A percentile compares a stretch with the other conserved stretches of the same genome.
phyloP scores from a whole-genome alignment of 2,329 filamentous ascomycete species.

The Ophiognomonia clavigignenti-juglandacearum region DNA sequence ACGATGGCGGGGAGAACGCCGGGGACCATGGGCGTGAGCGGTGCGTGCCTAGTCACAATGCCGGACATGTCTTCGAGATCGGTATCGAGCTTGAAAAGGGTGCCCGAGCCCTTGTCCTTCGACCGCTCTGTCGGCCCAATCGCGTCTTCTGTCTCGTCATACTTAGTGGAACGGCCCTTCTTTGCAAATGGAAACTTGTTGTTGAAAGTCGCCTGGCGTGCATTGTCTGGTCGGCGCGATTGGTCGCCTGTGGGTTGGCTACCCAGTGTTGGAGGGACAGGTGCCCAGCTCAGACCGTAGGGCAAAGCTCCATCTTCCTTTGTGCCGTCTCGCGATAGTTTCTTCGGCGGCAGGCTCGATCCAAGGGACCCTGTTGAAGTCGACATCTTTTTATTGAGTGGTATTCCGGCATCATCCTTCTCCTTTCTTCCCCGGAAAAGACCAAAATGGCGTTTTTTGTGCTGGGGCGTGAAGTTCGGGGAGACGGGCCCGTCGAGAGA shows the following conservation, averaged over 20 bases:
- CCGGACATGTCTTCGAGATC: constrained; percentile 89
- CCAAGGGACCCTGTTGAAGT: constrained; percentile 50
- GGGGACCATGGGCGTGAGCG: constrained; percentile 66
- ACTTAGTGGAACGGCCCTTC: constrained; percentile 42
- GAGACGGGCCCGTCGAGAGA: constrained; percentile 53
- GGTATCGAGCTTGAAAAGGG: constrained; percentile 75
- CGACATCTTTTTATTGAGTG: constrained; percentile 42
- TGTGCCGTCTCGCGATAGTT: constrained; percentile 44
- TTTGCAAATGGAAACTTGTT: constrained; percentile 61
- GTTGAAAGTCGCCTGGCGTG: constrained; percentile 50
- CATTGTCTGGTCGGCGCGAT: constrained; percentile 18
- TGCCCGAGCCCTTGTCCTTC: constrained; percentile 46
- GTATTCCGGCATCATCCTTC: constrained; percentile 46
- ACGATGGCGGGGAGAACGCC: constrained; percentile 29
- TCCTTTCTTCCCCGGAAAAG: constrained; percentile 48
- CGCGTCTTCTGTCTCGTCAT: constrained; percentile 53
- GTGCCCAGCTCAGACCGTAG: constrained; percentile 20
- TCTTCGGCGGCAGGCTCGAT: constrained; percentile 30
- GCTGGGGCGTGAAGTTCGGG: constrained; percentile 41
- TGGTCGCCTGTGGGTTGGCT: constrained; percentile 5
- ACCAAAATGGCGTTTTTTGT: constrained; percentile 46
- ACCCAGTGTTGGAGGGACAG: background rate
- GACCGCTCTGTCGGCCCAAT: constrained; percentile 56
- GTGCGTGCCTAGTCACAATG: constrained; percentile 68
- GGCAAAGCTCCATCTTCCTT: constrained; percentile 27